Evolutionary conservation across 345 rosid genomes (phyloP), one percentile per base, ranked within the genome.

Genomic region (Tarenaya hassleriana): DNA sequence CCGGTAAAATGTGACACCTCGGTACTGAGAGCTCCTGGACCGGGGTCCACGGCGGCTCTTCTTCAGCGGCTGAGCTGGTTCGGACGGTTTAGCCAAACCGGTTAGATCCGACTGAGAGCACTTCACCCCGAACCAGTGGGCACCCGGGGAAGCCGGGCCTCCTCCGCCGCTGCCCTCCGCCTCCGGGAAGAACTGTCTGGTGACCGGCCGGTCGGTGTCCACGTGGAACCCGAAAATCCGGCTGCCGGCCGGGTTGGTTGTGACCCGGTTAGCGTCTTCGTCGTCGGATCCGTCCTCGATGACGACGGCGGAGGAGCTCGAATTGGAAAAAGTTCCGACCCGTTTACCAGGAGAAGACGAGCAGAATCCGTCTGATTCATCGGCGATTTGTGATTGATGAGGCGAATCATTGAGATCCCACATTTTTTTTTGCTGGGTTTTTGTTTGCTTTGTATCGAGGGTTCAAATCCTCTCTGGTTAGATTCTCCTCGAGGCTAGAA

Each of bases 1-100:
- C 68, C 99, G 77, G 70, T 94, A 94, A 65, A 83, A 94, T 50
- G 99, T 94, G 40, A 94, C 99, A 1, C 99, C 99, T 40, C 99
- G 72, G 61, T 88, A 94, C 63, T 94, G 99, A 7, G 99, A 94
- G 63, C 99, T 94, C 43, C 94, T 75, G 0, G 99, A 94, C 67
- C 99, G 48, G 24, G 99, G 99, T 7, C 97, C 99, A 40, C 99
- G 79, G 43, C 99, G 66, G 73, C 97, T 88, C 56, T 88, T 94
- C 69, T 94, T 94, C 68, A 78, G 63, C 63, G 96, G 95, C 62
- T 79, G 95, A 0, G 88, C 62, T 31, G 64, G 75, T 39, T 76
- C 70, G 17, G 82, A 27, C 6, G 69, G 8, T 58, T 75, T 40
- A 76, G 34, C 65, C 42, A 8, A 58, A 3, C 61, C 34, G 0